These are phyloP conservation scores for Ceratocystis huliohia DNA, from an alignment of 2,329 filamentous ascomycete species.

Conservation along the genomic window DNA sequence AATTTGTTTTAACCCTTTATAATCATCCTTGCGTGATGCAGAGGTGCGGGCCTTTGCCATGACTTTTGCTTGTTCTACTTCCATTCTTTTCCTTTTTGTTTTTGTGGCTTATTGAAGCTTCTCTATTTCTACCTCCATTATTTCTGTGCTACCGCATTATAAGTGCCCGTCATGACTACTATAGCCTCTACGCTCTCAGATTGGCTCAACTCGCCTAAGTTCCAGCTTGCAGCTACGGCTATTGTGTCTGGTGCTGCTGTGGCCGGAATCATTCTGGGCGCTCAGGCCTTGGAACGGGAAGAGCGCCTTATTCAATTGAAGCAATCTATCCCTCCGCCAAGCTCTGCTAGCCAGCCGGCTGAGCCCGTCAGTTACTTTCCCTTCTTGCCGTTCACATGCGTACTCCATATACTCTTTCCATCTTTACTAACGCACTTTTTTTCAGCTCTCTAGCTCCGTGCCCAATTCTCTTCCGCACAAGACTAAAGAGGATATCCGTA, in stretches of 20 bases:
- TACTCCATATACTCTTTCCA: not conserved
- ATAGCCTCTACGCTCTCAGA: slow-evolving; percentile 18
- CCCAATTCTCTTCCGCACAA: slow-evolving; percentile 35
- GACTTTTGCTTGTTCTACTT: slow-evolving; percentile 18
- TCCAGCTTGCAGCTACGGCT: slow-evolving; percentile 60
- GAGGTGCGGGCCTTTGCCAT: not conserved
- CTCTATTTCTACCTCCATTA: not conserved
- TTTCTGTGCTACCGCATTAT: not conserved
- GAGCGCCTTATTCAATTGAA: slow-evolving; percentile 46
- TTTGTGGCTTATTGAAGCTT: not conserved
- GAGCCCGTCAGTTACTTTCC: slow-evolving; percentile 19
- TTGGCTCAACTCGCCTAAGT: slow-evolving; percentile 30
- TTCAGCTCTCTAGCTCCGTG: slow-evolving; percentile 49
- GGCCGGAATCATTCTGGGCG: slow-evolving; percentile 48
- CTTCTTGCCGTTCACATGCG: not conserved
- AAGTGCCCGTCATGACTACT: slow-evolving; percentile 13
- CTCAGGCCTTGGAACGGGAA: slow-evolving; percentile 45
- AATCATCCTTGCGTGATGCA: not conserved
- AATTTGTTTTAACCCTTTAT: slow-evolving; percentile 1
- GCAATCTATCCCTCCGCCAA: slow-evolving; percentile 41
- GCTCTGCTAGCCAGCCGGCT: slow-evolving; percentile 18
- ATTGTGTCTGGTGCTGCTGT: slow-evolving; percentile 49
- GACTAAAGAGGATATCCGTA: slow-evolving; percentile 50
- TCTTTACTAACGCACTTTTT: slow-evolving; percentile 17
- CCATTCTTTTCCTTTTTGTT: not conserved